Evolutionary conservation across 2,329 filamentous ascomycete genomes (phyloP).

Genomic region (Venturia aucupariae): DNA sequence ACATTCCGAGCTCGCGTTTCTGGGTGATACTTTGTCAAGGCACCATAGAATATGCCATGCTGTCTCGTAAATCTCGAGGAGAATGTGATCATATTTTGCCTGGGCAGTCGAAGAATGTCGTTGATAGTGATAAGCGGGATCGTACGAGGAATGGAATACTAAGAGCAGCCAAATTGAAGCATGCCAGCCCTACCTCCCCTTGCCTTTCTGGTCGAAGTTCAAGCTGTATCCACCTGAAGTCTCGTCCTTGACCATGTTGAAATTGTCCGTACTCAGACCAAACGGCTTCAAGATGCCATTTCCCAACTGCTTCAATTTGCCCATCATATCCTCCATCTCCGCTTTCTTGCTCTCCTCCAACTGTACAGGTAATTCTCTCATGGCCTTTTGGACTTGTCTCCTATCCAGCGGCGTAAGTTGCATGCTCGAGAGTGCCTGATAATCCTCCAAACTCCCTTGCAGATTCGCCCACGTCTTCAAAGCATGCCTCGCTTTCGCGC

Average conservation of each 20-base stretch:
- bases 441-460: conserved; percentile 67
- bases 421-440: conserved; percentile 54
- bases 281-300: conserved; percentile 91
- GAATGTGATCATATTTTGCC: too few relatives aligned
- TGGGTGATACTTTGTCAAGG: too few relatives aligned
- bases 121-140: too few relatives aligned
- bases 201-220: conserved; percentile 56
- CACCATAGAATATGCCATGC: too few relatives aligned
- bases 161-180: not conserved
- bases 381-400: conserved; percentile 57
- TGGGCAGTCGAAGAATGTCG: too few relatives aligned
- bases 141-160: not conserved
- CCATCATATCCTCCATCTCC: conserved; percentile 96
- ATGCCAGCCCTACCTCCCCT: not conserved
- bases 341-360: conserved; percentile 72
- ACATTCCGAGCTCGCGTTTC: too few relatives aligned
- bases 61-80: too few relatives aligned
- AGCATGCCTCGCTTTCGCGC: conserved; percentile 63
- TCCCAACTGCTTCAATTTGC: conserved; percentile 83
- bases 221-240: conserved; percentile 87
- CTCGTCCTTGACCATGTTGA: conserved; percentile 87
- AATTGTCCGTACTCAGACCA: conserved; percentile 87
- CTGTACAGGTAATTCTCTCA: conserved; percentile 55
- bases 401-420: conserved; percentile 57
- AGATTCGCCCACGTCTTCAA: conserved; percentile 71